Evolutionary conservation across 208 protist species (phyloP).

Genomic region (Leishmania aethiopica): DNA sequence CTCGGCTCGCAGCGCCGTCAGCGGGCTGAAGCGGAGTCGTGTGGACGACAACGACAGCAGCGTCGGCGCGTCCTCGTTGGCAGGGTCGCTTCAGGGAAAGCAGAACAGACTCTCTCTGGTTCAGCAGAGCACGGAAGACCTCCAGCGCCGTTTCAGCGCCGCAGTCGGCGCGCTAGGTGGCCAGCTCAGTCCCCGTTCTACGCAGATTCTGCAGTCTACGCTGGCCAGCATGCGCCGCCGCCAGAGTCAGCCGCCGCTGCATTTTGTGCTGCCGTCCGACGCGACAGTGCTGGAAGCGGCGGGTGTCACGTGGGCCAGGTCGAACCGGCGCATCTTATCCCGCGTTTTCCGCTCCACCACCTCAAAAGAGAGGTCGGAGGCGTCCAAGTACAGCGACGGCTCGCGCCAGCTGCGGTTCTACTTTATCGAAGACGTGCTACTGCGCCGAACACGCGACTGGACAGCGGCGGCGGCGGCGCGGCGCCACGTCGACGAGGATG

Average conservation of each 20-base stretch:
- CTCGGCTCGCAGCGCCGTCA: background rate
- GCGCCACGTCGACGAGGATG: conserved; percentile 10
- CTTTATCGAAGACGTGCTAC: conserved; percentile 74
- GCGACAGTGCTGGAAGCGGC: conserved; percentile 19
- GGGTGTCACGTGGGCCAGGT: conserved; percentile 50
- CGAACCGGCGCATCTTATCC: conserved; percentile 74
- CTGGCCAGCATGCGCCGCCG: conserved; percentile 43
- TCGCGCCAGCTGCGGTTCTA: conserved; percentile 67
- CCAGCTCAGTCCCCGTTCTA: conserved; percentile 11
- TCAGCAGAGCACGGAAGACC: conserved; percentile 33
- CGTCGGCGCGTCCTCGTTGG: conserved; percentile 20
- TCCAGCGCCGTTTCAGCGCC: conserved; percentile 24
- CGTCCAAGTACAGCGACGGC: conserved; percentile 51
- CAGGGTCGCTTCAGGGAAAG: conserved; percentile 9
- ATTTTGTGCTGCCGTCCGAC: conserved; percentile 38
- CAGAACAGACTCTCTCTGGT: conserved; percentile 7
- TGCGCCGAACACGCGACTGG: conserved; percentile 15
- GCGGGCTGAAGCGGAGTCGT: conserved; percentile 22
- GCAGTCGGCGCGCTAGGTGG: background rate
- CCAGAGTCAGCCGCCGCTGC: conserved; percentile 48
- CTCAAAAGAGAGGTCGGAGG: conserved; percentile 23
- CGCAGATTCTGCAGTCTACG: conserved; percentile 39
- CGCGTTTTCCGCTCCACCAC: conserved; percentile 51
- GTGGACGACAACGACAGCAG: background rate
- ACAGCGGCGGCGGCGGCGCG: background rate